These are phyloP conservation scores for Sclerotiophoma versabilis DNA, from an alignment of 2,329 filamentous ascomycete species.

Conservation along the genomic window DNA sequence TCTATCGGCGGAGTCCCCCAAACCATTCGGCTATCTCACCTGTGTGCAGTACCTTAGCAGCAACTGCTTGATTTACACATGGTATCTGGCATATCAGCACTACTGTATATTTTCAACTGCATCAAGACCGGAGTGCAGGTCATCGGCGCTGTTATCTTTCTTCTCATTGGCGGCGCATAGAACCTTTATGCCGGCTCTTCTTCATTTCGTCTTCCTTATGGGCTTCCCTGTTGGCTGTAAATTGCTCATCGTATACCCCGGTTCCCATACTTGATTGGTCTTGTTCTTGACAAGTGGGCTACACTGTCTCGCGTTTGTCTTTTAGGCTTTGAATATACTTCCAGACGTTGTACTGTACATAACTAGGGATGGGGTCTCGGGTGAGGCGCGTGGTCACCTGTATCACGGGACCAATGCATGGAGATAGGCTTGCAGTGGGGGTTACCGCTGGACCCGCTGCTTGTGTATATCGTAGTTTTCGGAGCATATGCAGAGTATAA, in stretches of 20 bases:
- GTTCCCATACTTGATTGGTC: constrained; percentile 18
- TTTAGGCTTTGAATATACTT: constrained; percentile 4
- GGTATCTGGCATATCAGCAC: constrained; percentile 22
- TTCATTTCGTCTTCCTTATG: constrained; percentile 17
- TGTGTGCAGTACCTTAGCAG: neutral
- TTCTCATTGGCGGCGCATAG: constrained; percentile 4
- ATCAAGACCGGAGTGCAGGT: constrained; percentile 17
- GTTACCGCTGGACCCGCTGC: constrained; percentile 11
- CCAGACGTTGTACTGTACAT: constrained; percentile 11
- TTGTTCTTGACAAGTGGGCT: neutral
- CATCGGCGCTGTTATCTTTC: constrained; percentile 2
- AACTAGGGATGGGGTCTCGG: constrained; percentile 10
- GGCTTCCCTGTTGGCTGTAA: constrained; percentile 26
- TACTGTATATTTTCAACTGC: constrained; percentile 12
- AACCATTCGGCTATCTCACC: neutral
- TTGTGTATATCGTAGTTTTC: constrained; percentile 21
- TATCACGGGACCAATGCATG: constrained; percentile 4
- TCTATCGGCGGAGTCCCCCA: neutral
- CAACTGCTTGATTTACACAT: neutral
- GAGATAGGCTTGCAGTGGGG: constrained; percentile 19
- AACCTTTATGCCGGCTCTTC: constrained; percentile 7
- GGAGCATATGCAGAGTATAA: constrained; percentile 11
- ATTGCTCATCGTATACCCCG: constrained; percentile 34
- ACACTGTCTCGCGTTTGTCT: constrained; percentile 10
- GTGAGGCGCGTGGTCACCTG: constrained; percentile 12